A percentile compares a stretch with the other conserved stretches of the same genome.
phyloP scores from a whole-genome alignment of 2,329 filamentous ascomycete genomes.

The Cercospora sesami region DNA sequence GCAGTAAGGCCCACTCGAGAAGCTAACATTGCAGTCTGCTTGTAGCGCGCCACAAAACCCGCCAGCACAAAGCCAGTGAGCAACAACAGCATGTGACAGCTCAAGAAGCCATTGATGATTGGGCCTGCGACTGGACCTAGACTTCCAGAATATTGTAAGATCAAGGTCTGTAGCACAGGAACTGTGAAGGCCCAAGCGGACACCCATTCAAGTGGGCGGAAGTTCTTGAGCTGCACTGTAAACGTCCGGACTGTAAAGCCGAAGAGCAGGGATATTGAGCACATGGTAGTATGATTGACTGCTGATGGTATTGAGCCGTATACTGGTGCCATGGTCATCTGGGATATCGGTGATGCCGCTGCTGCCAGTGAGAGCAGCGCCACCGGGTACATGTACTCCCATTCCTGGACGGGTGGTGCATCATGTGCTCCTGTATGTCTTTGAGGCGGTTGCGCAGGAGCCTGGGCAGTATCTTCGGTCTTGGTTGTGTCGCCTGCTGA shows the following conservation, averaged over 20 bases:
- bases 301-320: conserved; percentile 81
- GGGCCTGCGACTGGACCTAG: conserved; percentile 74
- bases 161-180: conserved; percentile 68
- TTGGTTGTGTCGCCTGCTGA: neutral
- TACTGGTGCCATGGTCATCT: conserved; percentile 77
- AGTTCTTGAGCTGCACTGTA: neutral
- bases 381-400: conserved; percentile 14
- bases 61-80: conserved; percentile 55
- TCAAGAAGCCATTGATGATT: conserved; percentile 69
- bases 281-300: conserved; percentile 60
- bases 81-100: conserved; percentile 58
- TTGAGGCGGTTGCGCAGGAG: neutral
- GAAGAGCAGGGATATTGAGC: conserved; percentile 59
- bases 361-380: conserved; percentile 52
- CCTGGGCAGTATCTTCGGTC: neutral
- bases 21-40: conserved; percentile 6
- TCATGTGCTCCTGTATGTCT: neutral
- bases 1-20: neutral
- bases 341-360: conserved; percentile 67
- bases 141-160: conserved; percentile 65
- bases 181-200: conserved; percentile 72
- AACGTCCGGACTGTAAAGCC: conserved; percentile 45
- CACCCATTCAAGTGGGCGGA: neutral
- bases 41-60: conserved; percentile 11
- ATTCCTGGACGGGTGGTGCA: conserved; percentile 8